A percentile compares a stretch with the other conserved stretches of the same genome.
These are phyloP conservation scores for Aspergillus fumigatus DNA, from an alignment of 2,329 filamentous ascomycete species.

Conservation along the genomic window DNA sequence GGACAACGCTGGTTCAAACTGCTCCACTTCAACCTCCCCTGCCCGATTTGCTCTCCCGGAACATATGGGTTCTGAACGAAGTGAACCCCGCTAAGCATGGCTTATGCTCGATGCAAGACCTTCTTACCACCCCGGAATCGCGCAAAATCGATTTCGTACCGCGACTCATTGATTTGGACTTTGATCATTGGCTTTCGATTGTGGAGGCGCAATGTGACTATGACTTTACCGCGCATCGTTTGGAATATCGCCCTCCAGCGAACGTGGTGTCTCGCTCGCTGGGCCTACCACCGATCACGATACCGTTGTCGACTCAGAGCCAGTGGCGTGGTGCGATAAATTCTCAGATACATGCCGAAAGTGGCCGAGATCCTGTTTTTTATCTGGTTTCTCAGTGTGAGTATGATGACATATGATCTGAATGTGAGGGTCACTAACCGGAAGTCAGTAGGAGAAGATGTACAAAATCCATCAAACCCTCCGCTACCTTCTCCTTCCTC, in stretches of 20 bases:
- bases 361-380: slow-evolving; percentile 1
- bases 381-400: slow-evolving; percentile 1
- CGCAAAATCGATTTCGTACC: not conserved
- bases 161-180: not conserved
- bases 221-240: slow-evolving; percentile 1
- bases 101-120: slow-evolving; percentile 1
- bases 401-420: not conserved
- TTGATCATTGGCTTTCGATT: slow-evolving; percentile 1
- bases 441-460: not conserved
- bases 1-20: not conserved
- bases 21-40: not conserved
- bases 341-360: not conserved
- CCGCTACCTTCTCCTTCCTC: not conserved
- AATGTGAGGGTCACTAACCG: not conserved
- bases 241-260: slow-evolving; percentile 4
- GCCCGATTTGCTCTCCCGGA: not conserved
- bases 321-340: slow-evolving; percentile 5
- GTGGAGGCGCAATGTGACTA: slow-evolving; percentile 3
- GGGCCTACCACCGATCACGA: not conserved
- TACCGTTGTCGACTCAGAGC: slow-evolving; percentile 1
- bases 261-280: not conserved
- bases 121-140: not conserved
- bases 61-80: slow-evolving; percentile 5
- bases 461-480: not conserved
- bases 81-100: not conserved